Conservation (phyloP, 768 basidiomycete genomes). For the Artomyces pyxidatus region DNA sequence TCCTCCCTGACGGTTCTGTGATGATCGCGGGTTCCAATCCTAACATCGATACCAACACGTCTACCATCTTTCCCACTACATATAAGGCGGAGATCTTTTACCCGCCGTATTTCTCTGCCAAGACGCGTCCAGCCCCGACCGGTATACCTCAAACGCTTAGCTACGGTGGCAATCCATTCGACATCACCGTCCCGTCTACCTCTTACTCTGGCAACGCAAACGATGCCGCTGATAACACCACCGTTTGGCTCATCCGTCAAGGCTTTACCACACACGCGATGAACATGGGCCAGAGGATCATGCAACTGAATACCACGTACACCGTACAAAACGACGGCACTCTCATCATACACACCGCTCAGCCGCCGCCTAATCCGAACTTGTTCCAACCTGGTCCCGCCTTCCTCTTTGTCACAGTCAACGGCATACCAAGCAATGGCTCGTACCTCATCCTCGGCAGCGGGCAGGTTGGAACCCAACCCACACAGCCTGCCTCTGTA, state of each 20-base stretch:
- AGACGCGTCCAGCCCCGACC: conserved; percentile 56
- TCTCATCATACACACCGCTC: conserved; percentile 71
- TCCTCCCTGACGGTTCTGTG: conserved; percentile 82
- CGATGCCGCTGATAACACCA: conserved; percentile 63
- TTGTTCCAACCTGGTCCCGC: conserved; percentile 87
- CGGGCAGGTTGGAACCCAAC: conserved; percentile 70
- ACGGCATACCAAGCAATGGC: conserved; percentile 79
- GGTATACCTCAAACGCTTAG: conserved; percentile 66
- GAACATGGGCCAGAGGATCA: conserved; percentile 79
- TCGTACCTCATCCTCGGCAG: conserved; percentile 70
- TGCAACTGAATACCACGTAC: conserved; percentile 83
- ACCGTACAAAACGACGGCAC: conserved; percentile 72
- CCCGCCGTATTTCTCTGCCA: conserved; percentile 76
- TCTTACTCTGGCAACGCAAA: conserved; percentile 65
- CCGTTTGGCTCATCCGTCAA: conserved; percentile 71
- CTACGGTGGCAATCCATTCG: conserved; percentile 80
- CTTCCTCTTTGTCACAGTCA: conserved; percentile 72
- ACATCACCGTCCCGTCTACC: conserved; percentile 57
- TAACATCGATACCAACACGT: conserved; percentile 69
- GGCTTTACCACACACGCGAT: conserved; percentile 83
- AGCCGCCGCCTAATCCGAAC: conserved; percentile 78
- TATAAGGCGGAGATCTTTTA: conserved; percentile 87
- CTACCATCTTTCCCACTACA: conserved; percentile 62
- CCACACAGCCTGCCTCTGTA: conserved; percentile 31
- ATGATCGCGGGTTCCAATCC: conserved; percentile 91